Conservation (phyloP, 208 protist genomes). For the Acanthamoeba culbertsoni region DNA sequence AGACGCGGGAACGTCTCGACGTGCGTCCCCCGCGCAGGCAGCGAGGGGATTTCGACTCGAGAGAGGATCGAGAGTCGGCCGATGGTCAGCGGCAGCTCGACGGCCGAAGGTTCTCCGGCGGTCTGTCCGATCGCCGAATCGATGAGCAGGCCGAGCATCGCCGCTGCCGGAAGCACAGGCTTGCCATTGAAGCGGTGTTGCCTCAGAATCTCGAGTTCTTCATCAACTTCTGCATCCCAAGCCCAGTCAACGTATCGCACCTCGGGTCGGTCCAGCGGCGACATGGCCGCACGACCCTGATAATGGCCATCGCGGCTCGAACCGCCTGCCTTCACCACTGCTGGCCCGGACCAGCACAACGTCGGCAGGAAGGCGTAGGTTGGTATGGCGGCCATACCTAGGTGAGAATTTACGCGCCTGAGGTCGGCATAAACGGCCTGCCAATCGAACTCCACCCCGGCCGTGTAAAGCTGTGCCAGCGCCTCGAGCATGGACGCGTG, state of each 20-base stretch:
- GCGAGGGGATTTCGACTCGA: background rate
- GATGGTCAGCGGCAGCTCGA: background rate
- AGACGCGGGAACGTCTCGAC: background rate
- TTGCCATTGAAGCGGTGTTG: slow-evolving; percentile 5
- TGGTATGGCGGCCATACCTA: background rate
- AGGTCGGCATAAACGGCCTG: background rate
- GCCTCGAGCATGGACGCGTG: background rate
- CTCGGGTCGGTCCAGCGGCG: background rate
- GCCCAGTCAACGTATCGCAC: background rate
- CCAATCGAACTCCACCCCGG: background rate
- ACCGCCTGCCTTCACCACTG: background rate
- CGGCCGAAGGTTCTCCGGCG: background rate
- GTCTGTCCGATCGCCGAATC: background rate
- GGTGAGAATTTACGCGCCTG: background rate
- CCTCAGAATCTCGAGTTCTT: background rate
- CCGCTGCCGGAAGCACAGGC: background rate
- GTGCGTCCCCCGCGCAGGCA: too few relatives aligned
- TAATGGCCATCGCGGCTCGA: background rate
- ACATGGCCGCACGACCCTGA: too few relatives aligned
- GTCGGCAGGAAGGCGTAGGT: background rate
- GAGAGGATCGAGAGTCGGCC: background rate
- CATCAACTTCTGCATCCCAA: background rate
- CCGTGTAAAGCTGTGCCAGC: slow-evolving; percentile 6
- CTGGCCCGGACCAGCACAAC: background rate
- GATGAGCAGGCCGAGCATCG: background rate